A percentile compares a stretch with the other conserved stretches of the same genome.
Evolutionary conservation across 2,329 filamentous ascomycete genomes (phyloP).

Genomic region (Colletotrichum scovillei): DNA sequence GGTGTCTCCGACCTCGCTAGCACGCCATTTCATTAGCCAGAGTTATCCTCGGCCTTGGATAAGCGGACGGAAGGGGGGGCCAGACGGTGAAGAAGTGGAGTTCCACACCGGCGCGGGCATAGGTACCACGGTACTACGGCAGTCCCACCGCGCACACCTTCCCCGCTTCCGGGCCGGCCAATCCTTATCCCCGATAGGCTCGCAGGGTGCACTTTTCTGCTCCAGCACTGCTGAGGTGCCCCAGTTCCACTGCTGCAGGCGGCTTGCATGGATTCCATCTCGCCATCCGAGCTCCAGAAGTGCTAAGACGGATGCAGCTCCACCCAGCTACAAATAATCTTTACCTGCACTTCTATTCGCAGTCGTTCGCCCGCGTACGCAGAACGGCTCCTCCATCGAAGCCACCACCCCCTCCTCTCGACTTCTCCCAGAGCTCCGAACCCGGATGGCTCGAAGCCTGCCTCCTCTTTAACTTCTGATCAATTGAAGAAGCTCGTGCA

Average conservation of each 20-base stretch:
- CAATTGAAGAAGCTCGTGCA: background rate
- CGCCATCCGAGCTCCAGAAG: slow-evolving; percentile 34
- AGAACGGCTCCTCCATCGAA: background rate
- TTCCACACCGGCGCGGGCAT: slow-evolving; percentile 7
- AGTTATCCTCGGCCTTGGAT: slow-evolving; percentile 5
- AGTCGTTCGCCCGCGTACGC: background rate
- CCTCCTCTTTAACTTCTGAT: background rate
- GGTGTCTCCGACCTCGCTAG: slow-evolving; percentile 1
- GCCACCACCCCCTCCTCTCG: background rate
- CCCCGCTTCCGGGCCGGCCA: slow-evolving; percentile 33
- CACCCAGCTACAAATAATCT: slow-evolving; percentile 32
- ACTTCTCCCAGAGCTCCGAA: slow-evolving; percentile 4
- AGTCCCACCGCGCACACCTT: background rate
- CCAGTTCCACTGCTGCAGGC: no score
- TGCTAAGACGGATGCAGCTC: slow-evolving; percentile 25
- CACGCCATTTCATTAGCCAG: background rate
- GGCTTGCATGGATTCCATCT: slow-evolving; percentile 31
- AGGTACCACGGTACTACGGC: background rate
- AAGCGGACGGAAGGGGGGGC: background rate
- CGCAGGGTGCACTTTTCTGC: slow-evolving; percentile 22
- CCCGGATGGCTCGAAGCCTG: background rate
- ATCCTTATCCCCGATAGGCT: slow-evolving; percentile 33
- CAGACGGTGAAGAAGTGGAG: slow-evolving; percentile 25
- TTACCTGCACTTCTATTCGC: background rate
- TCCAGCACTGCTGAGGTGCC: slow-evolving; percentile 1